Conservation (phyloP, 2,329 filamentous ascomycete genomes). For the Aspergillus fijiensis region DNA sequence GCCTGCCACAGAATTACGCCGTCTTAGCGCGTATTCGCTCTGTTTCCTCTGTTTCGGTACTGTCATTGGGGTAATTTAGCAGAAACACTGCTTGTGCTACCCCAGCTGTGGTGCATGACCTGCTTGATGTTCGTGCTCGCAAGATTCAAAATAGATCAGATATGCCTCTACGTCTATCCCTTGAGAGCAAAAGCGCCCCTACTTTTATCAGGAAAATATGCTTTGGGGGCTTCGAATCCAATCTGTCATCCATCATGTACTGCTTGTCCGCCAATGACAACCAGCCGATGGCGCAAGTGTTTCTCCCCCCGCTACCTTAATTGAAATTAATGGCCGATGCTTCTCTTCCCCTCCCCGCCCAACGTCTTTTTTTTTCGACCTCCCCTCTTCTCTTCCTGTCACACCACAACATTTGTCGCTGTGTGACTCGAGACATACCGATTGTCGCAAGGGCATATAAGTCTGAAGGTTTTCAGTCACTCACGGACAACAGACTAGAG, state of each 20-base stretch:
- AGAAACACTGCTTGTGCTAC: background rate
- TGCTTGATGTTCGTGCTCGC: background rate
- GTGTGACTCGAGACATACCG: background rate
- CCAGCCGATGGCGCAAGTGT: slow-evolving; percentile 7
- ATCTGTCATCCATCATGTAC: background rate
- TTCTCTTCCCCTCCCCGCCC: slow-evolving; percentile 4
- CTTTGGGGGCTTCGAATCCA: background rate
- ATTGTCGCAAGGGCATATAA: background rate
- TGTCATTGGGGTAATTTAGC: background rate
- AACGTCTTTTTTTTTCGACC: slow-evolving; percentile 3
- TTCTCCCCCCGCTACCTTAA: slow-evolving; percentile 10
- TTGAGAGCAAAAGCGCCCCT: background rate
- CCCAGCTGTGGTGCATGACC: background rate
- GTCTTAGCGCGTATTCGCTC: background rate
- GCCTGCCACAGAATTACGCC: background rate
- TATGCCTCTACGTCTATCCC: background rate
- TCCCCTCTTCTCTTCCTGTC: slow-evolving; percentile 1
- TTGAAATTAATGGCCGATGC: slow-evolving; percentile 3
- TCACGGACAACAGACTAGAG: background rate
- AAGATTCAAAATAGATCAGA: background rate
- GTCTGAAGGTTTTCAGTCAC: background rate
- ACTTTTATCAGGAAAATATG: background rate
- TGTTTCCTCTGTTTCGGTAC: background rate
- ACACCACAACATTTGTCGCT: background rate
- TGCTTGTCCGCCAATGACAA: slow-evolving; percentile 3